Conservation (phyloP, 495 filamentous ascomycete genomes). For the Neurospora sp. region DNA sequence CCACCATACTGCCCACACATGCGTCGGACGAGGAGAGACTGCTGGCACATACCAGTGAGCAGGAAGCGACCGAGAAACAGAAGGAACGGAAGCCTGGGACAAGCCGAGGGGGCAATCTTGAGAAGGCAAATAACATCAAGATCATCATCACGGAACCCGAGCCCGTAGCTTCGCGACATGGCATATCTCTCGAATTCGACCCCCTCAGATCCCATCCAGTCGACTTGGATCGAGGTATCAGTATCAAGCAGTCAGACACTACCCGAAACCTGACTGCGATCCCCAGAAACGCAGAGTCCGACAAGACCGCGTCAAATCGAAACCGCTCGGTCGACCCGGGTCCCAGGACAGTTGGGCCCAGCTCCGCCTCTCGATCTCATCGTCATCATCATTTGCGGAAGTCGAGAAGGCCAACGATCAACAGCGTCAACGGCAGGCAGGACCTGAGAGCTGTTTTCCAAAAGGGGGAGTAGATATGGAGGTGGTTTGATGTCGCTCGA, state of each 20-base stretch:
- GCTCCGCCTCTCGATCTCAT: background rate
- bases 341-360: background rate
- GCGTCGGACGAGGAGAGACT: background rate
- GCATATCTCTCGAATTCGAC: background rate
- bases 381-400: background rate
- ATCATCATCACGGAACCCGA: background rate
- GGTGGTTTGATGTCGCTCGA: background rate
- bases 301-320: background rate
- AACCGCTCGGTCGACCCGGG: background rate
- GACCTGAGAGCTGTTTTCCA: background rate
- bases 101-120: background rate
- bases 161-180: background rate
- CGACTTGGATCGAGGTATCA: background rate
- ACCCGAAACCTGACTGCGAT: background rate
- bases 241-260: background rate
- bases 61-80: background rate
- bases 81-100: background rate
- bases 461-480: background rate
- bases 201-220: background rate
- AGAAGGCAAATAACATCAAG: background rate
- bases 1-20: background rate
- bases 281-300: background rate
- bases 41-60: background rate
- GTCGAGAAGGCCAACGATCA: background rate
- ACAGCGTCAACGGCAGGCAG: background rate